Evolutionary conservation across 352 stramenopile species (phyloP), one percentile per base, ranked within the genome.

Genomic region (Phytophthora hybrid): DNA sequence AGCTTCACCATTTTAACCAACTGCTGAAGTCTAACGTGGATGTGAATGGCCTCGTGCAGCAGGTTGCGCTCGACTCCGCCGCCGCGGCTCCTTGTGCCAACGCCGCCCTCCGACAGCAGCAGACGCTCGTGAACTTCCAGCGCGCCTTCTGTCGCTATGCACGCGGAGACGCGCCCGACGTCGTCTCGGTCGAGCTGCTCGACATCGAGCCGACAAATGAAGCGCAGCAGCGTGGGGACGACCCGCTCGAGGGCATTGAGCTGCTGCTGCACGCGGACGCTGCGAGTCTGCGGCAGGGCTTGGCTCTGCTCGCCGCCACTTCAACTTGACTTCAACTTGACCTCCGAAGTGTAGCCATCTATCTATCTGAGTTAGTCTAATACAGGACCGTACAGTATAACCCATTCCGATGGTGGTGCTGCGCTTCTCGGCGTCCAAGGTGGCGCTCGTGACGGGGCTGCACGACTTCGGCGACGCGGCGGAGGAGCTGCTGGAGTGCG

Each of bases 351-450:
- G 46, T 69, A 41, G 34, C 34, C n/a, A 51, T 51, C 44, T 46
- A n/a, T n/a, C n/a, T n/a, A 46, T 46, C 13, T 26, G 23, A 26
- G 23, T 26, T 26, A 26, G 23, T 26, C 23, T 26, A 26, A 26
- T 26, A 26, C 23, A 26, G 23, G 23, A 26, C 23, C 23, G 23
- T 39, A 39, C 32, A 39, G 23, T 26, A 26, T 26, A 26, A 11
- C 23, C 23, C 11, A 39, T 41, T 41, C 9, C 34, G 34, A 41
- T 82, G 71, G 63, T 70, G 53, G 67, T 87, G 29, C 73, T 93
- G 59, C 88, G 82, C 58, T 85, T 90, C 52, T 87, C 87, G 37
- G 88, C 88, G 53, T 94, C 87, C 31, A 91, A 90, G 54, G 82
- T 95, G 51, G 88, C 88, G 54, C 76, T 85, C 7, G 73, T 92